These are phyloP conservation scores for Cyclocybe aegerita DNA, from an alignment of 768 basidiomycete genomes.

Conservation along the genomic window DNA sequence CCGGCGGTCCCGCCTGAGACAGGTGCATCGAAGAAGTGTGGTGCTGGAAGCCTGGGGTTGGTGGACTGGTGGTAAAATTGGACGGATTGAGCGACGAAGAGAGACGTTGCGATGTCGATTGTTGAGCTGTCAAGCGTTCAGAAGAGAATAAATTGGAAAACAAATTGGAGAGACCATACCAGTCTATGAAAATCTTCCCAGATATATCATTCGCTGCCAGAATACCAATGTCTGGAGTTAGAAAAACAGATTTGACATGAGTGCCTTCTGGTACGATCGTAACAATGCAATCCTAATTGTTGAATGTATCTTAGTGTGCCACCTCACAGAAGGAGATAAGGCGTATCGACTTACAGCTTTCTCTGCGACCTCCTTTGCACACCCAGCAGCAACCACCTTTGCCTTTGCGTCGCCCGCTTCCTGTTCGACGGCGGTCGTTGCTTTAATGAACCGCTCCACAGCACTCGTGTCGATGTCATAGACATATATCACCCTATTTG, in stretches of 20 bases:
- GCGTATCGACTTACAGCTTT: slow-evolving; percentile 28
- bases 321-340: neutral
- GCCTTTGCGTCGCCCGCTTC: slow-evolving; percentile 1
- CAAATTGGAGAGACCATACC: slow-evolving; percentile 21
- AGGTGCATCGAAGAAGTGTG: slow-evolving; percentile 39
- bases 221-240: slow-evolving; percentile 30
- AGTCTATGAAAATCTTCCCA: slow-evolving; percentile 43
- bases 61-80: slow-evolving; percentile 12
- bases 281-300: slow-evolving; percentile 34
- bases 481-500: slow-evolving; percentile 24
- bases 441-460: slow-evolving; percentile 25
- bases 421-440: slow-evolving; percentile 8
- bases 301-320: neutral
- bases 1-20: slow-evolving; percentile 43
- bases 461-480: slow-evolving; percentile 33
- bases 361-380: slow-evolving; percentile 34
- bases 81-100: slow-evolving; percentile 30
- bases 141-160: neutral
- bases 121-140: slow-evolving; percentile 33
- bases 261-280: slow-evolving; percentile 43
- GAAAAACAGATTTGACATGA: slow-evolving; percentile 38
- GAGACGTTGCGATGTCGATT: slow-evolving; percentile 37
- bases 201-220: slow-evolving; percentile 31
- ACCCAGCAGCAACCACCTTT: slow-evolving; percentile 19
- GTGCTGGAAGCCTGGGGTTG: slow-evolving; percentile 13